Base-by-base conservation (phyloP, 129 eudicot genomes). In the Flaveria sonorensis region DNA sequence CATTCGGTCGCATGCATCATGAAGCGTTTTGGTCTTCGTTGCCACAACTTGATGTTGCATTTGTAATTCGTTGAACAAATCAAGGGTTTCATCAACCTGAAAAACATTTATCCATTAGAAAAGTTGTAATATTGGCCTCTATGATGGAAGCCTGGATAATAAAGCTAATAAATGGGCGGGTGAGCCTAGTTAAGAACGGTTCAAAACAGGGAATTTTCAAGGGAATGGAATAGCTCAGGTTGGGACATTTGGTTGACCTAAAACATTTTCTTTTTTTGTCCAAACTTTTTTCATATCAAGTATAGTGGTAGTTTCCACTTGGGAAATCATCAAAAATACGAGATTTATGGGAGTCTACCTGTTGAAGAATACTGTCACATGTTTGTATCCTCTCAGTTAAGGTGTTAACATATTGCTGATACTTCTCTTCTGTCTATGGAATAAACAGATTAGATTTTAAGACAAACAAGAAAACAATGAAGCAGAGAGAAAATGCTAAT, bases 31-130 rank as follows among this genome's bases (percentile, higher is more conserved):
- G 67, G 98, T 94, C 82, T 94, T 94, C 56, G 92, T 91, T 76
- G 96, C 96, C 46, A 94, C 98, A 61, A 93, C 96, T 78, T 94
- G 92, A 91, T 94, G 98, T 81, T 94, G 98, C 84, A 86, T 82
- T 78, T 94, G 97, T 72, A 94, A 87, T 51, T 91, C 98, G 82
- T 89, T 85, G 81, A 94, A 94, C 72, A 94, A 75, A 59, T 94
- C 98, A 80, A 94, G 96, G 73, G 98, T 94, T 83, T 94, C 96
- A 64, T 94, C 98, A 85, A 94, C 98, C 98, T 94, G 94, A 78
- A 81, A 42, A 11, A 36, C 0, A 48, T 14, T 48, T 11, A 14
- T 16, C 18, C 16, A 12, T 48, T 48, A 48, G 7, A 48, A 48
- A 13, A 48, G 14, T 2, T 4, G 14, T 11, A 48, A 48, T 11